These are phyloP conservation scores for Ophiostoma ips DNA, from an alignment of 2,329 filamentous ascomycete species.

Conservation along the genomic window DNA sequence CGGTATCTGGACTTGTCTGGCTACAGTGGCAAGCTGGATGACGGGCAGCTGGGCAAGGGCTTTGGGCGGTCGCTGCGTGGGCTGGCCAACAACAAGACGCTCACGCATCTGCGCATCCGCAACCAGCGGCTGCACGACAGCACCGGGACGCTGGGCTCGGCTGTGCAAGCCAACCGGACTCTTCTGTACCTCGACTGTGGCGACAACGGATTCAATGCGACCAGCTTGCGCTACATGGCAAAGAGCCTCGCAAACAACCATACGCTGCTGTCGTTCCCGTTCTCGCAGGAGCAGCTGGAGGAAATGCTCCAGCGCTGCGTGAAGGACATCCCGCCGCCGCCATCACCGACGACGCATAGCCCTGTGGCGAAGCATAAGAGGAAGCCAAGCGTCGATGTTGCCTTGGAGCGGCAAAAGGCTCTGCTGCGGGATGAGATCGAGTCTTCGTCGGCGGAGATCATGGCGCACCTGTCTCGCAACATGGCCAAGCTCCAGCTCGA, in stretches of 20 bases:
- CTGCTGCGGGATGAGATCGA: slow-evolving; percentile 9
- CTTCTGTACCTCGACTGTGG: slow-evolving; percentile 40
- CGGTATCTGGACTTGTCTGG: slow-evolving; percentile 43
- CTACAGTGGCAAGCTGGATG: slow-evolving; percentile 42
- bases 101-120: slow-evolving; percentile 37
- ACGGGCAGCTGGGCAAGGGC: slow-evolving; percentile 39
- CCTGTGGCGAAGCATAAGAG: slow-evolving; percentile 8
- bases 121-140: slow-evolving; percentile 43
- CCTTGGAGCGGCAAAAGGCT: slow-evolving; percentile 14
- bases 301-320: slow-evolving; percentile 15
- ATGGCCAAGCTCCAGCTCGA: slow-evolving; percentile 15
- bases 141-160: slow-evolving; percentile 36
- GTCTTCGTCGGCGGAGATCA: slow-evolving; percentile 13
- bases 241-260: slow-evolving; percentile 29
- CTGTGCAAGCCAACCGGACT: slow-evolving; percentile 33
- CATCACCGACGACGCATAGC: slow-evolving; percentile 1
- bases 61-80: slow-evolving; percentile 33
- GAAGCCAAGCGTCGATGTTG: slow-evolving; percentile 10
- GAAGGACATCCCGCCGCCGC: slow-evolving; percentile 13
- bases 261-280: slow-evolving; percentile 30
- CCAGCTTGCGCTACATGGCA: slow-evolving; percentile 33
- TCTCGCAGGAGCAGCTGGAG: slow-evolving; percentile 17
- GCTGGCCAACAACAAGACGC: slow-evolving; percentile 18
- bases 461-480: slow-evolving; percentile 17
- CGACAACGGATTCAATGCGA: slow-evolving; percentile 40